phyloP scores from a whole-genome alignment of 139 green algal species.

The Picochlorum sp. region DNA sequence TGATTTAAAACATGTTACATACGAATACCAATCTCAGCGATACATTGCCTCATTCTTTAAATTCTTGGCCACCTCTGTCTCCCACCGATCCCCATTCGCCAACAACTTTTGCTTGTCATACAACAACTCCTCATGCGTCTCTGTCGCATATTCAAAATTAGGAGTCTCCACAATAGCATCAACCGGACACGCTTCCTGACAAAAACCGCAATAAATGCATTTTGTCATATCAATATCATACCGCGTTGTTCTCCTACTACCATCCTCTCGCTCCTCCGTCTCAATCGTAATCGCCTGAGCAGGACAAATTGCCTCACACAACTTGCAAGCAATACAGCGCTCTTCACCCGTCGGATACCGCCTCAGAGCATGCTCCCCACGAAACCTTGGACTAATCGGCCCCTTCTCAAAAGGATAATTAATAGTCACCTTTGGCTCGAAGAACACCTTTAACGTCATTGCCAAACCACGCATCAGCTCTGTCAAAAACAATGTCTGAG shows the following conservation, averaged over 20 bases:
- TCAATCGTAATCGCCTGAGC: conserved; percentile 98
- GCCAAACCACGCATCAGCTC: conserved; percentile 85
- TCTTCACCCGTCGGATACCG: conserved; percentile 97
- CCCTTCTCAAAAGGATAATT: conserved; percentile 99
- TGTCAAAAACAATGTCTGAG: conserved; percentile 94
- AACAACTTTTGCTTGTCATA: conserved; percentile 99
- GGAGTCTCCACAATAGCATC: conserved; percentile 97
- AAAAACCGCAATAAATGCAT: conserved; percentile 22
- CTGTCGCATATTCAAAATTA: conserved; percentile 98
- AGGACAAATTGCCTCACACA: conserved; percentile 88
- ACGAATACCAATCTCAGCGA: conserved; percentile 33
- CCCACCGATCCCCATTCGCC: conserved; percentile 93
- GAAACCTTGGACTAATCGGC: conserved; percentile 84
- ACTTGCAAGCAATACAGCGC: conserved; percentile 99
- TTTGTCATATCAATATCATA: conserved; percentile 99
- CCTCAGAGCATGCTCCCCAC: conserved; percentile 95
- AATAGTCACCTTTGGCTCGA: conserved; percentile 95
- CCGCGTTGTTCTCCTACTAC: conserved; percentile 45
- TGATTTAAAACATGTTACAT: neutral
- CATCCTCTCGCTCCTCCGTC: conserved; percentile 97
- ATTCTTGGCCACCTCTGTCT: conserved; percentile 95
- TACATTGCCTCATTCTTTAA: conserved; percentile 71
- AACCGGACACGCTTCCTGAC: conserved; percentile 96
- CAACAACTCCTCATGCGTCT: conserved; percentile 83
- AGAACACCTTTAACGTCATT: conserved; percentile 92